Conservation (phyloP, 2,329 filamentous ascomycete species). For the Talaromyces sp. region DNA sequence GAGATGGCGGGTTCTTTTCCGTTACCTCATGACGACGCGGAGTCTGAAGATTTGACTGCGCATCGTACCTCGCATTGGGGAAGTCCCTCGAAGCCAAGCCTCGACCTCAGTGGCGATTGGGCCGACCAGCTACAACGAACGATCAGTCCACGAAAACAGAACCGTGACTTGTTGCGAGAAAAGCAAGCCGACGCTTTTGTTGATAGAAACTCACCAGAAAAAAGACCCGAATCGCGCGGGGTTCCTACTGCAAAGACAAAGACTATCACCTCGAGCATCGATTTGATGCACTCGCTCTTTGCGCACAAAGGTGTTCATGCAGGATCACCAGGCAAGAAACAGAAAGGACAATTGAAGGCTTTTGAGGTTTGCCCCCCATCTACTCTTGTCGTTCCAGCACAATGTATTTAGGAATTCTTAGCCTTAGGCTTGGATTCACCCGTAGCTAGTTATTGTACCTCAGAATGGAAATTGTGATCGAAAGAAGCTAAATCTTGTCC, state of each 20-base stretch:
- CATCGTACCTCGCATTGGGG: conserved; percentile 32
- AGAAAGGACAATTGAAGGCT: conserved; percentile 59
- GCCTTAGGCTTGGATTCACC: conserved; percentile 16
- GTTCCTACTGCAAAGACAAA: conserved; percentile 42
- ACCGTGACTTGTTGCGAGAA: conserved; percentile 69
- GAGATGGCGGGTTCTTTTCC: conserved; percentile 78
- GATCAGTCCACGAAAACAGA: conserved; percentile 88
- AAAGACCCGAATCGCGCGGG: conserved; percentile 26
- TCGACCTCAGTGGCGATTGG: conserved; percentile 75
- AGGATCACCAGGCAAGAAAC: conserved; percentile 54
- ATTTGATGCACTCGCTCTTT: conserved; percentile 93
- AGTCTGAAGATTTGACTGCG: conserved; percentile 59
- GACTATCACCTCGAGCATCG: conserved; percentile 83
- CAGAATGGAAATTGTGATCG: conserved; percentile 35
- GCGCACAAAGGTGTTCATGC: conserved; percentile 56
- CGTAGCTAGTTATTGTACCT: conserved; percentile 33
- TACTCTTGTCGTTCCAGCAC: conserved; percentile 23
- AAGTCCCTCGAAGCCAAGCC: conserved; percentile 55
- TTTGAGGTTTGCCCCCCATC: conserved; percentile 81
- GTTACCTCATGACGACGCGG: conserved; percentile 70
- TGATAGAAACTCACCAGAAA: conserved; percentile 41
- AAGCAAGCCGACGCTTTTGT: conserved; percentile 60
- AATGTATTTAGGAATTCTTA: conserved; percentile 24
- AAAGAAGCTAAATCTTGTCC: conserved; percentile 37
- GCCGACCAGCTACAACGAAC: conserved; percentile 90